phyloP scores from a whole-genome alignment of 495 filamentous ascomycete genomes.

The Aspergillus heteromorphus region DNA sequence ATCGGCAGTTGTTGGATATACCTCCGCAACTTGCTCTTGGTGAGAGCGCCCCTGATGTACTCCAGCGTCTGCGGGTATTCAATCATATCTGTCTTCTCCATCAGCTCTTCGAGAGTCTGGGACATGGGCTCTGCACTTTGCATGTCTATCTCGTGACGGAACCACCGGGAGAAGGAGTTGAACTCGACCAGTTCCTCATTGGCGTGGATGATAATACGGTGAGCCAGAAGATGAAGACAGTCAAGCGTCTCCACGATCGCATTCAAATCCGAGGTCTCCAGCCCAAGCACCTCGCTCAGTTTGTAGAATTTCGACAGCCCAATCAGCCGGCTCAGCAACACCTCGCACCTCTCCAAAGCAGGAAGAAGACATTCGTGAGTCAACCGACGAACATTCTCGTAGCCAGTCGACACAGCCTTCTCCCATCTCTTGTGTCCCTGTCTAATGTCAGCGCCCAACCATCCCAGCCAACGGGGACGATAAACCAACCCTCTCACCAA shows the following conservation, averaged over 20 bases:
- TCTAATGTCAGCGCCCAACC: constrained; percentile 13
- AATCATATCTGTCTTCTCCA: constrained; percentile 41
- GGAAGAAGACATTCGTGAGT: constrained; percentile 84
- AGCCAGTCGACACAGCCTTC: constrained; percentile 70
- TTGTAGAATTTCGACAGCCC: constrained; percentile 79
- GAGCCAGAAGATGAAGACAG: constrained; percentile 65
- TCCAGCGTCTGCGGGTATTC: constrained; percentile 44
- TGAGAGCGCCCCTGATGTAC: constrained; percentile 49
- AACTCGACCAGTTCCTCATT: constrained; percentile 79
- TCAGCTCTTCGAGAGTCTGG: constrained; percentile 40
- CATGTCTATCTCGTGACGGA: constrained; percentile 75
- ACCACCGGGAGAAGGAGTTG: constrained; percentile 73
- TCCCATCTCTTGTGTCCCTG: constrained; percentile 96
- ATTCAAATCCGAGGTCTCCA: constrained; percentile 55
- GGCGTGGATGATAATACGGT: constrained; percentile 64
- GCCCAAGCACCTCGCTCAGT: constrained; percentile 58
- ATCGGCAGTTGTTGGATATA: constrained; percentile 43
- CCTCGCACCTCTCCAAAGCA: constrained; percentile 72
- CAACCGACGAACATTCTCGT: constrained; percentile 69
- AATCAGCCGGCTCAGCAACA: constrained; percentile 79
- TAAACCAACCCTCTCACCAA: constrained; percentile 68
- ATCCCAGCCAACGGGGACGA: background rate
- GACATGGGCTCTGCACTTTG: constrained; percentile 41
- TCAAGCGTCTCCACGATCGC: constrained; percentile 63
- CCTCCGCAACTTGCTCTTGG: constrained; percentile 38